Evolutionary conservation across 2,329 filamentous ascomycete species (phyloP).

Genomic region (Camillea tinctor): DNA sequence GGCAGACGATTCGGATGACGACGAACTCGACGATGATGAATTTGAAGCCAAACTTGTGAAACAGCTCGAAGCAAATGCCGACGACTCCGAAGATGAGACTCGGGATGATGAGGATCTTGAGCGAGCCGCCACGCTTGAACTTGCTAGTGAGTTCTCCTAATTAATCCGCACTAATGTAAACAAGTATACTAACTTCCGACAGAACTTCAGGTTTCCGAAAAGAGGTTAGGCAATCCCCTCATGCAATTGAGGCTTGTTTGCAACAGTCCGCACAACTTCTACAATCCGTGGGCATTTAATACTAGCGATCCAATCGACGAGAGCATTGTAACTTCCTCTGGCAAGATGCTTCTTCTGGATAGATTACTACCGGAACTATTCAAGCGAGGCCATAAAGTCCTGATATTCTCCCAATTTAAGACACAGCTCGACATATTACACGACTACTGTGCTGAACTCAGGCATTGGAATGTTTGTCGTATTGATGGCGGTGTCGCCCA

Average conservation of each 20-base stretch:
- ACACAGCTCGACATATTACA: constrained; percentile 89
- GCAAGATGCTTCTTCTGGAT: constrained; percentile 95
- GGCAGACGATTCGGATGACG: constrained; percentile 58
- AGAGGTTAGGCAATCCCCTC: constrained; percentile 89
- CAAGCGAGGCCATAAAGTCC: constrained; percentile 74
- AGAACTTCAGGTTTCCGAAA: constrained; percentile 82
- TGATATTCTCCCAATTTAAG: constrained; percentile 97
- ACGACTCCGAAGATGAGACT: constrained; percentile 30
- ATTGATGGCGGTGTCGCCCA: constrained; percentile 89
- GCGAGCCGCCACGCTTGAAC: constrained; percentile 65
- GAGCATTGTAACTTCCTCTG: constrained; percentile 79
- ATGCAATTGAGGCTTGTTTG: constrained; percentile 91
- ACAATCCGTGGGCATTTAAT: constrained; percentile 76
- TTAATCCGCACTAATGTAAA: background rate
- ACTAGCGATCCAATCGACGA: constrained; percentile 67
- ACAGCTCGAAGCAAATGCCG: constrained; percentile 49
- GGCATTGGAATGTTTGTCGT: constrained; percentile 78
- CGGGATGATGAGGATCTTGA: constrained; percentile 61
- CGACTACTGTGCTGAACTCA: constrained; percentile 77
- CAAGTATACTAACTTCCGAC: constrained; percentile 30
- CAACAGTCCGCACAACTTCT: constrained; percentile 95
- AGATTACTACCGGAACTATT: constrained; percentile 78
- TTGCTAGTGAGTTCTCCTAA: constrained; percentile 63
- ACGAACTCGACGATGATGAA: constrained; percentile 72
- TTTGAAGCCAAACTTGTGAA: constrained; percentile 78